Percentiles rank a stretch among this genome's conserved stretches.
These are phyloP conservation scores for Pleurotus tuoliensis DNA, from an alignment of 768 basidiomycete genomes.

Conservation along the genomic window DNA sequence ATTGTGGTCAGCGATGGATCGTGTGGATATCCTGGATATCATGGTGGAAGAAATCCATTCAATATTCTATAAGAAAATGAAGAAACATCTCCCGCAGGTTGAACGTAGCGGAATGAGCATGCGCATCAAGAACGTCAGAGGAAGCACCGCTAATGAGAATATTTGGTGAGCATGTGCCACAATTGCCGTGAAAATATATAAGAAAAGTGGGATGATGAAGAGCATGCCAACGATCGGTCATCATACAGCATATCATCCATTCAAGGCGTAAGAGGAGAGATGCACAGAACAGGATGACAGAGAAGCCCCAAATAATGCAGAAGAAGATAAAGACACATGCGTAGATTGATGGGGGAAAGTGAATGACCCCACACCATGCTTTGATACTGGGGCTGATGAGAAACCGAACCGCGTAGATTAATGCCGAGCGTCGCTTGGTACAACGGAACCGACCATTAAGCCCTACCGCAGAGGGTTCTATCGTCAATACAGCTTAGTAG, in stretches of 20 bases:
- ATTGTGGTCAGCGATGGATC: too few relatives aligned
- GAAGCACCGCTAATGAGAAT: not conserved
- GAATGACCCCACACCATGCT: not conserved
- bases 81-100: not conserved
- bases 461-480: too few relatives aligned
- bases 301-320: not conserved
- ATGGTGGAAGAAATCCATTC: not conserved
- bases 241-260: constrained; percentile 5
- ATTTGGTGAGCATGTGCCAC: not conserved
- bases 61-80: not conserved
- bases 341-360: constrained; percentile 1
- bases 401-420: not conserved
- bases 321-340: not conserved
- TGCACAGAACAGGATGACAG: constrained; percentile 2
- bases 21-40: too few relatives aligned
- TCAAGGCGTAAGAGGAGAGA: not conserved
- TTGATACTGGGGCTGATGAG: not conserved
- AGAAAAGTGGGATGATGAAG: not conserved
- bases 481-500: not conserved
- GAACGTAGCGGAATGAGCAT: not conserved
- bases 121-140: not conserved
- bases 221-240: not conserved
- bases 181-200: not conserved
- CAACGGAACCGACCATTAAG: too few relatives aligned
- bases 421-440: not conserved